phyloP scores from a whole-genome alignment of 192 early-diverging fungal genomes.

The Chytriomyces hyalinus region DNA sequence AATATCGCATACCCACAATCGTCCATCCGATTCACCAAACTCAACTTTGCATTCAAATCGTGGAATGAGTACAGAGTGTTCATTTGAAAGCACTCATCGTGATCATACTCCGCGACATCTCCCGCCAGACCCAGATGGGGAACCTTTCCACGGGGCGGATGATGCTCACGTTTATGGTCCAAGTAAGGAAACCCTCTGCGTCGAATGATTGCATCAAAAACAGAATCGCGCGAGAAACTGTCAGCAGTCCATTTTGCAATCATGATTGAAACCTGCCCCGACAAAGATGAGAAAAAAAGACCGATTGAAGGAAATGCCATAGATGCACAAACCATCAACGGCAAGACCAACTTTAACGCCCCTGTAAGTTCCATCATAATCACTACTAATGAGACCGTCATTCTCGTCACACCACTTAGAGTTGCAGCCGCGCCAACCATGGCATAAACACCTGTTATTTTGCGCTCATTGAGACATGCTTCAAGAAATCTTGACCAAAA shows the following conservation, averaged over 20 bases:
- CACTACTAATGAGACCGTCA: conserved; percentile 83
- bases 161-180: conserved; percentile 75
- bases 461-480: background rate
- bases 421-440: conserved; percentile 88
- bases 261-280: conserved; percentile 35
- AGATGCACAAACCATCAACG: conserved; percentile 32
- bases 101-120: conserved; percentile 49
- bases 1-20: conserved; percentile 82
- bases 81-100: conserved; percentile 54
- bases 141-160: conserved; percentile 62
- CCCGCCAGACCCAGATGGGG: conserved; percentile 71
- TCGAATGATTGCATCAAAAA: conserved; percentile 75
- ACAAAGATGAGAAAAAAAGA: background rate
- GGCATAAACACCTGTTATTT: conserved; percentile 69
- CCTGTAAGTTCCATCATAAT: conserved; percentile 96
- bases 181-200: conserved; percentile 76
- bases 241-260: conserved; percentile 70
- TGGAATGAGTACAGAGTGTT: conserved; percentile 64
- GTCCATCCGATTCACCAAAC: conserved; percentile 62
- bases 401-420: conserved; percentile 80
- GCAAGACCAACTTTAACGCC: conserved; percentile 79
- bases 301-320: background rate
- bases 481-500: too few species aligned
- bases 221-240: conserved; percentile 63
- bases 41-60: conserved; percentile 60